Evolutionary conservation across 768 basidiomycete genomes (phyloP).

Genomic region (Lyophyllum shimeji): DNA sequence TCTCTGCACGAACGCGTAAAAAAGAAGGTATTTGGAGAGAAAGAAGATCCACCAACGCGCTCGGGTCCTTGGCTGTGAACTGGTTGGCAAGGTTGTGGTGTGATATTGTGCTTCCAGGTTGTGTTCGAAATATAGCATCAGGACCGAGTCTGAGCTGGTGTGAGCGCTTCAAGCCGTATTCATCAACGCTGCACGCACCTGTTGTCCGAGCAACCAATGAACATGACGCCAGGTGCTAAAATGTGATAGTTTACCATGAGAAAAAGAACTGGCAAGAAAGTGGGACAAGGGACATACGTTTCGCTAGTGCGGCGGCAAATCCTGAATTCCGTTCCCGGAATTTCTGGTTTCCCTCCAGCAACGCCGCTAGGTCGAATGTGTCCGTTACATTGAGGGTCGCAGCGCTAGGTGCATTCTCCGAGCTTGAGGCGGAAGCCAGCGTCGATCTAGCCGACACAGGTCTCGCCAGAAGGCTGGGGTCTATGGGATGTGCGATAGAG

Average conservation of each 20-base stretch:
- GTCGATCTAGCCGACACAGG: not conserved
- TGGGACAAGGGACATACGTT: slow-evolving; percentile 4
- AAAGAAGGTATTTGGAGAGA: not conserved
- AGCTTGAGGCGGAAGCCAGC: not conserved
- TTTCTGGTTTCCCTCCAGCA: slow-evolving; percentile 11
- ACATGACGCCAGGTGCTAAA: slow-evolving; percentile 36
- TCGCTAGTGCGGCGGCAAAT: not conserved
- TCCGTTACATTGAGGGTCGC: not conserved
- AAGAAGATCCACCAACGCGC: slow-evolving; percentile 27
- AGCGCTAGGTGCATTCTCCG: not conserved
- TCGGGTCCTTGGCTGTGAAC: slow-evolving; percentile 30
- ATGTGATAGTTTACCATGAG: not conserved
- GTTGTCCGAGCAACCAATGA: slow-evolving; percentile 36
- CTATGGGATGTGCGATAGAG: slow-evolving; percentile 9
- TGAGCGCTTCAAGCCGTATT: not conserved
- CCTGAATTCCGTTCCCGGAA: slow-evolving; percentile 7
- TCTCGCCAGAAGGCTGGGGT: slow-evolving; percentile 3
- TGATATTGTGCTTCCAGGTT: slow-evolving; percentile 29
- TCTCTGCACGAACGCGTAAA: slow-evolving; percentile 20
- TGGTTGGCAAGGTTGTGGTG: slow-evolving; percentile 37
- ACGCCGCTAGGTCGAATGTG: slow-evolving; percentile 5
- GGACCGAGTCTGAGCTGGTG: slow-evolving; percentile 1
- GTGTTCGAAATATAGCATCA: slow-evolving; percentile 30
- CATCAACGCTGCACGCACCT: slow-evolving; percentile 15
- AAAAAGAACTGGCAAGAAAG: not conserved